A percentile compares a stretch with the other conserved stretches of the same genome.
These are phyloP conservation scores for Panaeolus cyanescens DNA, from an alignment of 768 basidiomycete genomes.

Conservation along the genomic window DNA sequence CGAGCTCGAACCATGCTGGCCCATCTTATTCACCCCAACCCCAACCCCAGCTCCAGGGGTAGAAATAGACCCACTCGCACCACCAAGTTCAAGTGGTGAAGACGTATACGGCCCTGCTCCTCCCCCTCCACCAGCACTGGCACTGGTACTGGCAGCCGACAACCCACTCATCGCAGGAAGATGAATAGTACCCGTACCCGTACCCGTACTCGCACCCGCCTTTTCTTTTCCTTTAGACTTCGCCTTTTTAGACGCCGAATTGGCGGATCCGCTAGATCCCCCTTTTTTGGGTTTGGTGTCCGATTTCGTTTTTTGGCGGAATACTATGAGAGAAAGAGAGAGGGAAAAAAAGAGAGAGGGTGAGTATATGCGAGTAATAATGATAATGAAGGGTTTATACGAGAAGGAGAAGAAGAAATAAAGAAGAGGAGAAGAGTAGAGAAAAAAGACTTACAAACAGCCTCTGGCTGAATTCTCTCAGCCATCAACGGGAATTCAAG, in stretches of 20 bases:
- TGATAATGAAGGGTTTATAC: no score
- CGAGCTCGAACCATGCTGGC: background rate
- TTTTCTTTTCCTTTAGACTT: slow-evolving; percentile 1
- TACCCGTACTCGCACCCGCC: no score
- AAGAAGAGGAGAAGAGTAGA: background rate
- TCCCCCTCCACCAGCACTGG: background rate
- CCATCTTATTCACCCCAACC: background rate
- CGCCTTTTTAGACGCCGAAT: background rate
- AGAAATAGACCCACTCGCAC: background rate
- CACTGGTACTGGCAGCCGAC: background rate
- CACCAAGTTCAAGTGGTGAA: background rate
- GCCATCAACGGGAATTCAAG: slow-evolving; percentile 52
- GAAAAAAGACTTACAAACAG: background rate
- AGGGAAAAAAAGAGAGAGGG: background rate
- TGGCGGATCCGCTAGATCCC: background rate
- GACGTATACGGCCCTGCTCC: background rate
- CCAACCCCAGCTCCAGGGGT: no score
- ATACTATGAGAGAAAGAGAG: background rate
- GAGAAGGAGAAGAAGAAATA: background rate
- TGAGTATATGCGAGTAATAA: no score
- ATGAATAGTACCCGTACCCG: no score
- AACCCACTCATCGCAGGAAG: no score
- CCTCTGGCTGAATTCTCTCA: background rate
- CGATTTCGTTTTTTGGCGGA: background rate
- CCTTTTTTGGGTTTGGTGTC: background rate